phyloP scores from a whole-genome alignment of 805 yeast genomes.

The Wickerhamiella qilinensis region DNA sequence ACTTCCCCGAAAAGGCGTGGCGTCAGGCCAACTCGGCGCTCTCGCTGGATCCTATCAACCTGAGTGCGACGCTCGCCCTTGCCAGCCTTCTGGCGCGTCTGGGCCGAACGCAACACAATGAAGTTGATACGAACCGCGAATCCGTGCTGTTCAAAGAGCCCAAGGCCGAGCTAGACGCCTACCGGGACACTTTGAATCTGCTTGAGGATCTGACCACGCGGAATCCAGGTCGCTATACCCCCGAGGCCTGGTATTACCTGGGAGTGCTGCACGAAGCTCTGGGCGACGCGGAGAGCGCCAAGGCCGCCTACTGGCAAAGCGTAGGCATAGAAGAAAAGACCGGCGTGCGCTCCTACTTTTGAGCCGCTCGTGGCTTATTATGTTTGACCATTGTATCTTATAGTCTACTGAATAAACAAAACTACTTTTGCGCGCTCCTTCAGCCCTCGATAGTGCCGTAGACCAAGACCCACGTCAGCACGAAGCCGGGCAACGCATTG shows the following conservation, averaged over 20 bases:
- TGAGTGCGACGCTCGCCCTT: conserved; percentile 12
- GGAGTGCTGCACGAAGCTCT: conserved; percentile 44
- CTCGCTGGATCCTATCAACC: conserved; percentile 8
- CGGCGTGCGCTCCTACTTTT: conserved; percentile 3
- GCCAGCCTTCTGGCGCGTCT: conserved; percentile 4
- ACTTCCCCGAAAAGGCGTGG: conserved; percentile 8
- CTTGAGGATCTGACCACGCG: conserved; percentile 12
- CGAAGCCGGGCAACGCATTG: conserved; percentile 11
- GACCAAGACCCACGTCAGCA: conserved; percentile 15
- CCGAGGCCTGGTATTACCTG: conserved; percentile 59
- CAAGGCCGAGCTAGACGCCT: conserved; percentile 2
- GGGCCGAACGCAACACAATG: background rate
- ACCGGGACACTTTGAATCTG: conserved; percentile 3
- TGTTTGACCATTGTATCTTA: background rate
- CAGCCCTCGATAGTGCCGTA: conserved; percentile 11
- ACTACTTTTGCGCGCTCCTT: too few species aligned
- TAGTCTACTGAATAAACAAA: too few species aligned
- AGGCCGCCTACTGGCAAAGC: conserved; percentile 41
- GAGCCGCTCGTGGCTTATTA: too few species aligned
- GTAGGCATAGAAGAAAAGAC: conserved; percentile 29
- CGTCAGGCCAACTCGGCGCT: conserved; percentile 8
- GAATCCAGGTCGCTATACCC: conserved; percentile 27
- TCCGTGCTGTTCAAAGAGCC: conserved; percentile 2
- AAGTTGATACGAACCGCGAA: background rate
- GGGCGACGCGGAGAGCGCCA: conserved; percentile 34